These are phyloP conservation scores for Biscogniauxia mediterranea DNA, from an alignment of 2,329 filamentous ascomycete genomes.

Conservation along the genomic window DNA sequence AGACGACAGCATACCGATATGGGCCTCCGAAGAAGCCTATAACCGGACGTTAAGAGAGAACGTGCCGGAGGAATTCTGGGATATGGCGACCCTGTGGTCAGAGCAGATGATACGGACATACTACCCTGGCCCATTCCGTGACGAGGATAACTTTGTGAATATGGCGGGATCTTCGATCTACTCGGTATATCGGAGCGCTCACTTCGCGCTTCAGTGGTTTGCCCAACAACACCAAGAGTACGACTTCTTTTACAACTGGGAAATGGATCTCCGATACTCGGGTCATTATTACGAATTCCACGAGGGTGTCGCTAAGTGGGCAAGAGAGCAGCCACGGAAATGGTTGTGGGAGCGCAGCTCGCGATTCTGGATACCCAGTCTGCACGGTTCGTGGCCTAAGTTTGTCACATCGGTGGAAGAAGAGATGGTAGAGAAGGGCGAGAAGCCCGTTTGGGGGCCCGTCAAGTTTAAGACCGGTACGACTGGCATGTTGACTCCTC, in stretches of 20 bases:
- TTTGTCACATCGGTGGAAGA: conserved; percentile 55
- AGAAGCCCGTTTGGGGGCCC: conserved; percentile 61
- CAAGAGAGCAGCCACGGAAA: conserved; percentile 56
- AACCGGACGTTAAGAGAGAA: conserved; percentile 56
- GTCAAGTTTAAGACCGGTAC: conserved; percentile 32
- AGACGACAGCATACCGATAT: conserved; percentile 41
- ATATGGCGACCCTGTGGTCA: conserved; percentile 67
- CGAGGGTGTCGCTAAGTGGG: conserved; percentile 52
- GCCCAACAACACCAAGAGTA: conserved; percentile 44
- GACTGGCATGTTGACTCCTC: conserved; percentile 52
- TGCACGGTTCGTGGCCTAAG: conserved; percentile 56
- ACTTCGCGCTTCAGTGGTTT: conserved; percentile 47
- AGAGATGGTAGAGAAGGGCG: conserved; percentile 40
- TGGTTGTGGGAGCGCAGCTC: conserved; percentile 61
- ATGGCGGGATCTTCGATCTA: conserved; percentile 44
- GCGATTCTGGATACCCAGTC: conserved; percentile 58
- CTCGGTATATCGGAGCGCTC: conserved; percentile 49
- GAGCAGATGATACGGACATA: conserved; percentile 64
- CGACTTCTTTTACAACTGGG: conserved; percentile 48
- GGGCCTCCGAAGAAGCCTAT: conserved; percentile 30
- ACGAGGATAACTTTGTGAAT: conserved; percentile 46
- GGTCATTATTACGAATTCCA: conserved; percentile 56
- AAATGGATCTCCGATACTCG: conserved; percentile 45
- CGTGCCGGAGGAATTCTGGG: conserved; percentile 63
- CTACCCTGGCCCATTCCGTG: conserved; percentile 58